Evolutionary conservation across 2,329 filamentous ascomycete species (phyloP).

Genomic region (Colletotrichum shisoi): DNA sequence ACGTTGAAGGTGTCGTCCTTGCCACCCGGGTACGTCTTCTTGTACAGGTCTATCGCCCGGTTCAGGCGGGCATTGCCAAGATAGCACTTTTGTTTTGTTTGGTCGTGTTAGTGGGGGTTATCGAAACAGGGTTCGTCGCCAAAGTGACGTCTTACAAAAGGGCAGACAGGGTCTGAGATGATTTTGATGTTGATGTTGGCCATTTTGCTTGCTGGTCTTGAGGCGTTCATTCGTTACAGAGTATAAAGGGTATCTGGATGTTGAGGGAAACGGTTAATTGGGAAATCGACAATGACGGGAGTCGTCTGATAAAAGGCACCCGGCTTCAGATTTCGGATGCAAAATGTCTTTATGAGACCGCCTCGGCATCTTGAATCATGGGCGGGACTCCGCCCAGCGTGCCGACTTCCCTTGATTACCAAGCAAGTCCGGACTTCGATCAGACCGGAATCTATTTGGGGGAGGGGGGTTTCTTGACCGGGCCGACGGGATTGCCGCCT

Average conservation of each 20-base stretch:
- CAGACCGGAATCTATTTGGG: constrained; percentile 34
- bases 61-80: constrained; percentile 79
- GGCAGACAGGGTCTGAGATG: constrained; percentile 83
- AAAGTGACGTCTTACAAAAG: constrained; percentile 54
- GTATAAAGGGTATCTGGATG: no score
- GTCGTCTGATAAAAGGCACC: not conserved
- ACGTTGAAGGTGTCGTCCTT: constrained; percentile 73
- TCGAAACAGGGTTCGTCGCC: not conserved
- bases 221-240: constrained; percentile 22
- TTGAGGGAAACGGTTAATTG: not conserved
- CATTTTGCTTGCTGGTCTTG: constrained; percentile 57
- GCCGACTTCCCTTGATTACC: constrained; percentile 33
- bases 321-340: not conserved
- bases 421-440: constrained; percentile 29
- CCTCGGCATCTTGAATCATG: constrained; percentile 7
- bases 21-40: constrained; percentile 65
- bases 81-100: constrained; percentile 66
- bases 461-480: not conserved
- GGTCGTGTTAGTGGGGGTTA: constrained; percentile 42
- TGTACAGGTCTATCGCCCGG: constrained; percentile 73
- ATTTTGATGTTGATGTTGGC: constrained; percentile 78
- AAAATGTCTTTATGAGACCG: constrained; percentile 14
- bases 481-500: constrained; percentile 13
- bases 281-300: not conserved
- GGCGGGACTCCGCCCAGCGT: constrained; percentile 32